Conservation (phyloP, 805 yeast species). For the Komagataella ulmi region DNA sequence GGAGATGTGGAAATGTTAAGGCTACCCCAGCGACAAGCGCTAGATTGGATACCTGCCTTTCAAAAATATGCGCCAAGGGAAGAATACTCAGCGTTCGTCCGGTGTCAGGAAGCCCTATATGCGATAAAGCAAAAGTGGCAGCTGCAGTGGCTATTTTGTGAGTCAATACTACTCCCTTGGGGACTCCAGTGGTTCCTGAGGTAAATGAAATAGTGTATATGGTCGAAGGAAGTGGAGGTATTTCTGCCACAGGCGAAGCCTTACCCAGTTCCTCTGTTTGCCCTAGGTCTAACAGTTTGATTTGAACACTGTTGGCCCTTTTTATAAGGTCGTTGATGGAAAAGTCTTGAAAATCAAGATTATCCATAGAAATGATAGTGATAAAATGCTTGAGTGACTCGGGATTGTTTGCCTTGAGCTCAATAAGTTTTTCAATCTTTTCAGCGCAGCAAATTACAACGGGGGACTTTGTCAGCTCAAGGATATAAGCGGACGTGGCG, state of each 20-base stretch:
- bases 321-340: constrained; percentile 11
- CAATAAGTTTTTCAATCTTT: constrained; percentile 34
- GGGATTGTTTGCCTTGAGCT: constrained; percentile 22
- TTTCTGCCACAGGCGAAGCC: constrained; percentile 33
- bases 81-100: constrained; percentile 4
- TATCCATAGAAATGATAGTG: constrained; percentile 44
- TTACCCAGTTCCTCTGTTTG: constrained; percentile 27
- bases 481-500: constrained; percentile 48
- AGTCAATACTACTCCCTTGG: constrained; percentile 62
- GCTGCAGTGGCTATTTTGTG: constrained; percentile 38
- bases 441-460: constrained; percentile 36
- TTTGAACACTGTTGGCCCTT: constrained; percentile 10
- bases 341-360: constrained; percentile 19
- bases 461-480: constrained; percentile 49
- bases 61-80: constrained; percentile 9
- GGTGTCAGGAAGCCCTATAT: background rate
- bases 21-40: constrained; percentile 3
- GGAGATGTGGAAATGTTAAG: constrained; percentile 39
- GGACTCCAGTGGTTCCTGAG: constrained; percentile 68
- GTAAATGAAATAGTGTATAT: constrained; percentile 31
- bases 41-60: constrained; percentile 6
- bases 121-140: constrained; percentile 9
- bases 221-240: constrained; percentile 13
- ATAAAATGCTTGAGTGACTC: constrained; percentile 26
- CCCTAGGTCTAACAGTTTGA: constrained; percentile 21